Evolutionary conservation across 129 eudicot species (phyloP), one percentile per base, ranked within the genome.

Genomic region (Artemisia argyi): DNA sequence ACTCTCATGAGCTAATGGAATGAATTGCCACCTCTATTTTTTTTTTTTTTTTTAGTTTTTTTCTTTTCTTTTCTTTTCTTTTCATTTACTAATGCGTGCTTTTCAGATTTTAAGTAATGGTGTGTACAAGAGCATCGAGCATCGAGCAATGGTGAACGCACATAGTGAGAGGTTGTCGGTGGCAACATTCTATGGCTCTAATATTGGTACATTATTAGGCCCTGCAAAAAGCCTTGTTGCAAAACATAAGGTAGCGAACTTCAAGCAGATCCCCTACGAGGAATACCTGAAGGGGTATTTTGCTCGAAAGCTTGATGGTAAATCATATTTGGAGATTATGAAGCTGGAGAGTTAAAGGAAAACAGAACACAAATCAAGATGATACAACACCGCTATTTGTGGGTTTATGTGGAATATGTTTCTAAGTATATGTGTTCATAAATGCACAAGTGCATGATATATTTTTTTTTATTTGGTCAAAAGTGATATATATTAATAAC

Each of bases 61-160:
- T n/a, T n/a, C n/a, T n/a, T n/a, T n/a, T n/a, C n/a, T n/a, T n/a
- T n/a, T n/a, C n/a, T n/a, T 19, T 8, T 55, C 1, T 55, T 5
- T 53, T 69, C 9, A 32, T 12, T 35, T 19, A 11, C 0, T 12
- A 11, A 55, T 44, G 4, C 9, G 46, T 19, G 10, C 63, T 8
- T 49, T 47, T 67, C 78, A 85, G 96, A 81, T 88, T 52, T 61
- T 88, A 64, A 88, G 83, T 80, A 88, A 88, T 73, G 95, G 95
- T 4, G 88, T 65, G 47, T 88, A 88, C 65, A 63, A 75, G 68
- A 88, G 95, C 76, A 67, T 85, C 18, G 87, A 85, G 81, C 95
- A 88, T 72, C 81, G 85, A 75, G 91, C 82, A 50, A 82, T 64
- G 2, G 90, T 88, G 39, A 90, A 83, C 78, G 72, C 87, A 1